These are phyloP conservation scores for Leccinum fibrillosum DNA, from an alignment of 768 basidiomycete genomes.

Conservation along the genomic window DNA sequence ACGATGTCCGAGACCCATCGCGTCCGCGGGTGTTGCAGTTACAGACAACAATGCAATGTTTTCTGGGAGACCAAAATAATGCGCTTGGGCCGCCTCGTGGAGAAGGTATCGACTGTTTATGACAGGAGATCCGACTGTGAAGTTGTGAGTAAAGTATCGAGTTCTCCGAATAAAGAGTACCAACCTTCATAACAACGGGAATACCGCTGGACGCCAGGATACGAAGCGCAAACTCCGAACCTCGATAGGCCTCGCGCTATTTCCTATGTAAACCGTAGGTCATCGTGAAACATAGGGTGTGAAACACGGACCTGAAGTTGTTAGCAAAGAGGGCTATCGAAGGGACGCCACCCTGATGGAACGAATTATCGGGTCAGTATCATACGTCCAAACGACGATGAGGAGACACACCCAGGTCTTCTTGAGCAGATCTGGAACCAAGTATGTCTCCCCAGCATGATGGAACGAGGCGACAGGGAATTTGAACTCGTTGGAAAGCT, in stretches of 20 bases:
- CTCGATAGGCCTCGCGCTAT: conserved; percentile 80
- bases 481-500: conserved; percentile 83
- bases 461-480: conserved; percentile 78
- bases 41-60: conserved; percentile 61
- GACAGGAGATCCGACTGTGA: conserved; percentile 43
- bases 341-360: conserved; percentile 55
- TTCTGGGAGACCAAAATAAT: conserved; percentile 60
- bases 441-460: conserved; percentile 78
- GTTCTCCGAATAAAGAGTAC: not conserved
- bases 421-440: conserved; percentile 76
- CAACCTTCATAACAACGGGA: conserved; percentile 72
- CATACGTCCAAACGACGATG: not conserved
- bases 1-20: conserved; percentile 71
- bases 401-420: conserved; percentile 50
- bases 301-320: conserved; percentile 34
- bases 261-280: conserved; percentile 37
- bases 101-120: conserved; percentile 65
- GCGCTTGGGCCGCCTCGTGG: conserved; percentile 69
- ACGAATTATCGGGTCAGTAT: not conserved
- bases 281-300: not conserved
- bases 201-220: conserved; percentile 68
- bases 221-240: conserved; percentile 76
- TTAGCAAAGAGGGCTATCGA: conserved; percentile 77
- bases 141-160: not conserved
- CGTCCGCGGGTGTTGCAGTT: conserved; percentile 62